Percentiles rank a stretch among this genome's conserved stretches.
These are phyloP conservation scores for Cryptococcus wingfieldii DNA, from an alignment of 1,284 basidiomycete species.

Conservation along the genomic window DNA sequence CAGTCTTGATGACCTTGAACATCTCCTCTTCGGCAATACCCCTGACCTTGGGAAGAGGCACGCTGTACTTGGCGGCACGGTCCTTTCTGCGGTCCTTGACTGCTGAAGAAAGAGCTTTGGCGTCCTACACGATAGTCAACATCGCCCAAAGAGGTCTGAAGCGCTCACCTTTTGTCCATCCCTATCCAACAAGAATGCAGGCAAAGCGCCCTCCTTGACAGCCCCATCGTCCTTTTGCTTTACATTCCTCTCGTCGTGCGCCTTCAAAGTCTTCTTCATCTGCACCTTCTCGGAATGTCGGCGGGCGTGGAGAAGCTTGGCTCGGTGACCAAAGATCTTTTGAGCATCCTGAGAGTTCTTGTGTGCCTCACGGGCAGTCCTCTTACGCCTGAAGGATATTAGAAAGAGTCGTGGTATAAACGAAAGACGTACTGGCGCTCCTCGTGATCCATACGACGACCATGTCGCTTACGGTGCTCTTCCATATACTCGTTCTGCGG, in stretches of 20 bases:
- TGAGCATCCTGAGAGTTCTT: slow-evolving; percentile 81
- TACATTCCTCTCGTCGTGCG: slow-evolving; percentile 97
- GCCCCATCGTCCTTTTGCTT: slow-evolving; percentile 82
- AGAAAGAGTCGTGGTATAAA: neutral
- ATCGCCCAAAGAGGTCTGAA: neutral
- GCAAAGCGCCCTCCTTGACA: slow-evolving; percentile 81
- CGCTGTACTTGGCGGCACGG: slow-evolving; percentile 96
- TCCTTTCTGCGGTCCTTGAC: slow-evolving; percentile 99
- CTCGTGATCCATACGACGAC: slow-evolving; percentile 49
- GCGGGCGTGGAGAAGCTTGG: slow-evolving; percentile 93
- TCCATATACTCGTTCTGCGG: slow-evolving; percentile 51
- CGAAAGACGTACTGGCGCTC: slow-evolving; percentile 43
- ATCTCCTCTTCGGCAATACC: slow-evolving; percentile 99
- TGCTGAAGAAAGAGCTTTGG: slow-evolving; percentile 93
- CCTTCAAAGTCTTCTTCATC: slow-evolving; percentile 98
- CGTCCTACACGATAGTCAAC: slow-evolving; percentile 55
- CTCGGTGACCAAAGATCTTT: slow-evolving; percentile 94
- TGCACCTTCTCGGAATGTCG: slow-evolving; percentile 97
- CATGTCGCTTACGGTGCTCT: slow-evolving; percentile 49
- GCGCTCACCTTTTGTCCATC: slow-evolving; percentile 72
- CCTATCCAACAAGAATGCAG: slow-evolving; percentile 92
- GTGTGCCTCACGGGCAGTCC: slow-evolving; percentile 86
- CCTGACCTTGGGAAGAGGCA: slow-evolving; percentile 92
- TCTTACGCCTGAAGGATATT: slow-evolving; percentile 68
- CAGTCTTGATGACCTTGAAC: slow-evolving; percentile 99